A percentile compares a stretch with the other conserved stretches of the same genome.
Evolutionary conservation across 768 basidiomycete species (phyloP).

Genomic region (Lentinus brumalis): DNA sequence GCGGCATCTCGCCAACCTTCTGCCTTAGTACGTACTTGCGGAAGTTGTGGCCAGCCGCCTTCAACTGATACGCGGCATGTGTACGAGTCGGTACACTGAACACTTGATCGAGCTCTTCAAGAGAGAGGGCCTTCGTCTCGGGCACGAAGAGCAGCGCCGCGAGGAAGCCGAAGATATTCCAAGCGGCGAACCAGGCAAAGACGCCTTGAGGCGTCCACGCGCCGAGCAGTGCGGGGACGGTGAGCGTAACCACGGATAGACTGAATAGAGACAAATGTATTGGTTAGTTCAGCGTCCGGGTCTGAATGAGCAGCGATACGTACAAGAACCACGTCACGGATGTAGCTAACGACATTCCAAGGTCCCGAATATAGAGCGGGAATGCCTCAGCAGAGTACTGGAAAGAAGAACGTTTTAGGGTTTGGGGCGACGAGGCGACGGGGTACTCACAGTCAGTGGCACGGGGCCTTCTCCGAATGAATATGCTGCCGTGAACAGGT

Average conservation of each 20-base stretch:
- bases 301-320: too few species aligned
- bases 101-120: conserved; percentile 62
- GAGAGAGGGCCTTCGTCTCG: conserved; percentile 64
- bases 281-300: too few species aligned
- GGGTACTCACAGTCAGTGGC: conserved; percentile 47
- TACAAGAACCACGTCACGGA: too few species aligned
- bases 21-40: conserved; percentile 50
- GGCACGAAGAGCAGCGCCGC: conserved; percentile 62
- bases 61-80: conserved; percentile 59
- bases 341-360: too few species aligned
- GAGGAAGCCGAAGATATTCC: conserved; percentile 57
- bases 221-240: conserved; percentile 63
- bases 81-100: conserved; percentile 44
- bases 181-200: conserved; percentile 69
- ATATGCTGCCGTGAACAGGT: conserved; percentile 64
- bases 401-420: too few species aligned
- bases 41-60: conserved; percentile 49
- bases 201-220: conserved; percentile 69
- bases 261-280: conserved; percentile 20
- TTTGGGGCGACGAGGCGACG: too few species aligned
- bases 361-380: too few species aligned
- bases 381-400: too few species aligned
- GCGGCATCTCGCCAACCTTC: conserved; percentile 37
- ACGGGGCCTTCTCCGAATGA: conserved; percentile 87
- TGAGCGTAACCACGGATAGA: conserved; percentile 62